These are phyloP conservation scores for Bryoglossum gracile DNA, from an alignment of 495 filamentous ascomycete species.

Conservation along the genomic window DNA sequence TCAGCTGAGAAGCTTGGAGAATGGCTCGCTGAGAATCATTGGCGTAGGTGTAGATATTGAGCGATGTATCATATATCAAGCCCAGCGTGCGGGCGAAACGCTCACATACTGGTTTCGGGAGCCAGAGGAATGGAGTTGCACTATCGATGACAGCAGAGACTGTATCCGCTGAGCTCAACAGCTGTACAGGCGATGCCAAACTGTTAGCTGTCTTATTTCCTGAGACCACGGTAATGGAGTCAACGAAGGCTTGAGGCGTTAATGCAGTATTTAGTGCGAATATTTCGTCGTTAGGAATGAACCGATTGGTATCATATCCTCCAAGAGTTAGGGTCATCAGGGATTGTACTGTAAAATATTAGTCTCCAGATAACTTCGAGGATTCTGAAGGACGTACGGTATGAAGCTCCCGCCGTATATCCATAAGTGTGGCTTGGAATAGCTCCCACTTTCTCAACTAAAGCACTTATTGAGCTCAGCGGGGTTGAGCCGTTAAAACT, in stretches of 20 bases:
- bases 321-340: conserved; percentile 50
- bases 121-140: conserved; percentile 61
- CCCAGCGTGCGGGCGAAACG: conserved; percentile 53
- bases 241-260: conserved; percentile 46
- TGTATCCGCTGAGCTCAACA: conserved; percentile 39
- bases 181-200: conserved; percentile 33
- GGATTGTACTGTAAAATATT: conserved; percentile 34
- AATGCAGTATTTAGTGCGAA: conserved; percentile 45
- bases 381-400: conserved; percentile 34
- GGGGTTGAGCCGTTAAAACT: conserved; percentile 33
- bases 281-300: conserved; percentile 44
- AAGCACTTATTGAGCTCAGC: conserved; percentile 26
- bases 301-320: conserved; percentile 55
- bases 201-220: conserved; percentile 30
- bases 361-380: background rate
- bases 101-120: conserved; percentile 53
- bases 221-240: conserved; percentile 46
- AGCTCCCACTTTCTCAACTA: conserved; percentile 41
- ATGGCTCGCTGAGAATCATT: conserved; percentile 26
- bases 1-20: conserved; percentile 30
- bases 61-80: conserved; percentile 46
- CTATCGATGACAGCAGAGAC: conserved; percentile 54
- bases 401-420: conserved; percentile 60
- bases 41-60: conserved; percentile 39
- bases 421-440: conserved; percentile 60